A percentile compares a stretch with the other conserved stretches of the same genome.
Conservation (phyloP, 768 basidiomycete genomes). For the Dendrothele bispora region DNA sequence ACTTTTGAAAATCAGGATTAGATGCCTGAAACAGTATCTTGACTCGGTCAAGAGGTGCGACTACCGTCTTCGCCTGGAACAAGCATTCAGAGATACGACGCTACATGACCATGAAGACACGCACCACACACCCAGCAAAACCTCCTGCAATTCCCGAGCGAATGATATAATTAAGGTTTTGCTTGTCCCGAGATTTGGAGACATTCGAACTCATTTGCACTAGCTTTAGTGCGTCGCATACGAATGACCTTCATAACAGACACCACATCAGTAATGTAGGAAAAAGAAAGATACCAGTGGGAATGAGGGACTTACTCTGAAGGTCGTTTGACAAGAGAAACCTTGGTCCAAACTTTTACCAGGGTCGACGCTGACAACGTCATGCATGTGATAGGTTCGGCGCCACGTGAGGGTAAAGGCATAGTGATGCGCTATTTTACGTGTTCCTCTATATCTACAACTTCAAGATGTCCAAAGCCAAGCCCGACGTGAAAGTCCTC, state of each 20-base stretch:
- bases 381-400: too few relatives aligned
- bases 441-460: not conserved
- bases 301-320: too few relatives aligned
- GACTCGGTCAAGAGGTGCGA: conserved; percentile 95
- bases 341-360: too few relatives aligned
- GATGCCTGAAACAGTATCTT: conserved; percentile 99
- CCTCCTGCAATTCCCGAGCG: conserved; percentile 92
- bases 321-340: too few relatives aligned
- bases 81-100: conserved; percentile 11
- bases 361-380: too few relatives aligned
- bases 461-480: conserved; percentile 52
- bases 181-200: conserved; percentile 48
- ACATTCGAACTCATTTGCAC: conserved; percentile 66
- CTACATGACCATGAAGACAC: conserved; percentile 29
- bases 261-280: not conserved
- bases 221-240: conserved; percentile 1
- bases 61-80: conserved; percentile 84
- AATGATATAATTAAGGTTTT: conserved; percentile 59
- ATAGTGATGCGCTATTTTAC: too few relatives aligned
- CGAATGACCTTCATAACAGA: conserved; percentile 27
- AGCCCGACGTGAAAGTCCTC: conserved; percentile 57
- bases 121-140: conserved; percentile 88
- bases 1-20: conserved; percentile 92
- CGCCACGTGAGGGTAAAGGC: too few relatives aligned
- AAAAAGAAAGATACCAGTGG: conserved; percentile 3